Base-by-base conservation (phyloP, 2,329 filamentous ascomycete species). In the Didymosphaeria variabile region DNA sequence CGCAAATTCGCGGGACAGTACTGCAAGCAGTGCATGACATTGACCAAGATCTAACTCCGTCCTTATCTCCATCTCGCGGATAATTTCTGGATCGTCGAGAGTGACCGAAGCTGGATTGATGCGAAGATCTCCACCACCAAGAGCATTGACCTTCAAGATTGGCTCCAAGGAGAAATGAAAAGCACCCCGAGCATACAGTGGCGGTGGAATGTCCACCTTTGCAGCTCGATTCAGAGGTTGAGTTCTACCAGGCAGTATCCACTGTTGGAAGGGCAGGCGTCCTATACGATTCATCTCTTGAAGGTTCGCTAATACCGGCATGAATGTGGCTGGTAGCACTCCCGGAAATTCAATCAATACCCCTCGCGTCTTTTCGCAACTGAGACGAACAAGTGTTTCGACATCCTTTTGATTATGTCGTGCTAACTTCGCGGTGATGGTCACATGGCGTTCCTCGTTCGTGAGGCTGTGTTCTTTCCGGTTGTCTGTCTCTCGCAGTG, bases 1-100 rank as follows among this genome's bases (percentile, higher is more conserved):
- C 1, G 87, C 84, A 9, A 90, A 73, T 36, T 82, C 81, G 1
- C 82, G 80, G 0, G 78, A 81, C 0, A 91, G 74, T 2, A 86
- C 82, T 19, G 82, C 77, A 0, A 89, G 64, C 0, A 91, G 72
- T 1, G 87, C 86, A 4, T 66, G 60, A 5, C 83, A 82, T 66
- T 84, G 82, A 2, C 75, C 78, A 10, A 67, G 58, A 63, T 91
- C 88, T 0, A 91, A 81, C 2, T 57, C 59, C 0, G 69, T 71
- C 8, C 51, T 52, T 1, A 17, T 15, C 6, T 64, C 63, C 0
- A 74, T 49, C 4, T 67, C 49, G 0, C 60, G 19, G 4, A 76
- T 26, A 8, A 72, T n/a, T 1, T 31, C 3, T 29, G 40, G 8
- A n/a, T 72, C 61, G 34, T 71, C 58, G 4, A 40, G 6, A 7